These are phyloP conservation scores for Phytopythium sindhum DNA, from an alignment of 352 stramenopile genomes.

Conservation along the genomic window DNA sequence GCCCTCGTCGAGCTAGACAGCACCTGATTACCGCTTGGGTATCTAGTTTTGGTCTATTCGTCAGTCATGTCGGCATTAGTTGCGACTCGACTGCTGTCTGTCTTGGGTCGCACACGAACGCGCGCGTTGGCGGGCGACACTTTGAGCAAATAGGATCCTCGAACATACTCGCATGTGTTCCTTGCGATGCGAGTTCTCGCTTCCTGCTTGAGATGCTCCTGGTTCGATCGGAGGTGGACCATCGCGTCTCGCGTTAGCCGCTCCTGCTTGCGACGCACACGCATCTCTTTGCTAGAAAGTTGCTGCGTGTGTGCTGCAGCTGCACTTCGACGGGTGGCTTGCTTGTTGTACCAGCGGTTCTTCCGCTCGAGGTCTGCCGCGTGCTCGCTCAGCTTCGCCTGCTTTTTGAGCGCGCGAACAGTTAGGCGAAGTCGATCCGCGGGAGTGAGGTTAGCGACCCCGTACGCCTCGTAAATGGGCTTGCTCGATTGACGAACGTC, in stretches of 20 bases:
- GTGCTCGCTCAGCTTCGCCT: constrained; percentile 14
- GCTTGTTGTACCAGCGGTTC: constrained; percentile 39
- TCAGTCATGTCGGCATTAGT: background rate
- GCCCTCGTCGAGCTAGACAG: background rate
- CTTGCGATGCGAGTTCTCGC: constrained; percentile 24
- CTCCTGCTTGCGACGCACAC: constrained; percentile 8
- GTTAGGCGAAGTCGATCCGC: constrained; percentile 33
- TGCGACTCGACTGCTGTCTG: background rate
- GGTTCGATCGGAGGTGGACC: constrained; percentile 9
- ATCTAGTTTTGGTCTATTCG: background rate
- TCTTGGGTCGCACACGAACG: too few species aligned
- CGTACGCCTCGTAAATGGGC: constrained; percentile 32
- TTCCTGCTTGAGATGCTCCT: constrained; percentile 20
- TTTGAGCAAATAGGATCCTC: constrained; percentile 46
- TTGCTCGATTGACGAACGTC: constrained; percentile 37
- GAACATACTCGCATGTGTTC: constrained; percentile 25
- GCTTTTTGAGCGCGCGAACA: constrained; percentile 14
- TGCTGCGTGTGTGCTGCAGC: constrained; percentile 16
- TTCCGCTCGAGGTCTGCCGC: constrained; percentile 18
- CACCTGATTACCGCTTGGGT: background rate
- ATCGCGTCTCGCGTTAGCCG: constrained; percentile 4
- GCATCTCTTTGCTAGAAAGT: constrained; percentile 10
- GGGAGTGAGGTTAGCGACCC: constrained; percentile 29
- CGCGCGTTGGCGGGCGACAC: background rate
- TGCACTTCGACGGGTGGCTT: background rate